Base-by-base conservation (phyloP, 1,284 basidiomycete species). In the Austroboletus niveus region DNA sequence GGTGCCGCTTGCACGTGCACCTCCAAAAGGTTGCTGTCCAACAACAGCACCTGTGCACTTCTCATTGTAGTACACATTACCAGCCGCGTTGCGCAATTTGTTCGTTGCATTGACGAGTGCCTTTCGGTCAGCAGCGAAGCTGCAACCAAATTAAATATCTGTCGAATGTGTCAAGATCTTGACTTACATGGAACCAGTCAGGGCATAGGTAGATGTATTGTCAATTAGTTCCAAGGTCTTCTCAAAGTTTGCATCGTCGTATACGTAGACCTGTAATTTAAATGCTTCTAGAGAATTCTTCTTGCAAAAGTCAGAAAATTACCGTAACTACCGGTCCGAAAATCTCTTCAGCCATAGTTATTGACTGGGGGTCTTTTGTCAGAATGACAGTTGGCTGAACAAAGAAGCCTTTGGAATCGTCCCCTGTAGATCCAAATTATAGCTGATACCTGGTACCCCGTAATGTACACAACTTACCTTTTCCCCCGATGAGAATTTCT, bases 241-340 rank as follows among this genome's bases (percentile, higher is more conserved):
- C 55, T 94, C 91, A 59, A 80, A 92, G 59, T 96, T 83, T 22
- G 72, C 81, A 64, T 97, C 92, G 49, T 89, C 84, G 66, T 89
- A 97, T 17, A 94, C 85, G 72, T 85, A 97, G 54, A 89, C 82
- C 85, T 87, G 57, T 39, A 29, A 47, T 41, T 34, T 29, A 27
- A 42, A 54, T 42, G 53, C 24, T 56, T 54, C 24, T 22, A 59
- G 42, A 29, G 11, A 41, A 27, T 47, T 46, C 48, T 29, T 38
- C 31, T 38, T 36, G n/a, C 15, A n/a, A n/a, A 27, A 47, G 29
- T 10, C 35, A 22, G 32, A 38, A 47, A 40, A 77, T 64, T 61
- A 92, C 92, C 36, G 96, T 98, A 55, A 98, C 70, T 48, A 99
- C 95, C 35, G 97, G 97, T 5, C 97, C 97, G 62, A 99, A 98